These are phyloP conservation scores for Vanderwaltozyma verrucispora DNA, from an alignment of 805 yeast species.

Conservation along the genomic window DNA sequence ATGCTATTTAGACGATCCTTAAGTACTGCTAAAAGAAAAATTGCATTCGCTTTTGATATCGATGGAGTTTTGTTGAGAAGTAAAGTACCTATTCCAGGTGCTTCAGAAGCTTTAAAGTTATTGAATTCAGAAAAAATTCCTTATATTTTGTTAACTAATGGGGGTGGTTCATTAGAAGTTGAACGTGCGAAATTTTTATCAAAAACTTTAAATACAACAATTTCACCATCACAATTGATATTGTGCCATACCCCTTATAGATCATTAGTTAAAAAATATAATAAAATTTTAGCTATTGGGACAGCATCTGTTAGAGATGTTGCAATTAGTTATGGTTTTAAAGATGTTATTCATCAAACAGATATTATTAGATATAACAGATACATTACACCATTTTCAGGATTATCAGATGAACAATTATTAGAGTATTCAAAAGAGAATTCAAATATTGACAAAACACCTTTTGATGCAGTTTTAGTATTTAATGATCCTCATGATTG, in stretches of 20 bases:
- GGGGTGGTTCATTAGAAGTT: constrained; percentile 70
- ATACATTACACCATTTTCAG: constrained; percentile 63
- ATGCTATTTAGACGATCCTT: constrained; percentile 10
- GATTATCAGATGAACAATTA: constrained; percentile 49
- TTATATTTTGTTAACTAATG: constrained; percentile 77
- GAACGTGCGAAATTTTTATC: constrained; percentile 48
- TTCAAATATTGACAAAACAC: constrained; percentile 24
- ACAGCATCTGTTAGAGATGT: constrained; percentile 57
- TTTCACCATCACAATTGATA: constrained; percentile 57
- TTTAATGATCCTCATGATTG: constrained; percentile 86
- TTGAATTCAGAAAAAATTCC: constrained; percentile 52
- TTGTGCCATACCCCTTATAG: constrained; percentile 85
- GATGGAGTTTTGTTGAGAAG: constrained; percentile 88
- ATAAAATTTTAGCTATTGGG: constrained; percentile 75
- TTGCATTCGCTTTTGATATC: constrained; percentile 36
- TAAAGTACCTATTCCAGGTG: constrained; percentile 51
- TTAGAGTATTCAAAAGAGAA: constrained; percentile 28
- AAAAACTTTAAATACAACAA: constrained; percentile 31
- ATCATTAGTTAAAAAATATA: constrained; percentile 41
- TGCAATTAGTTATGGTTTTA: constrained; percentile 68
- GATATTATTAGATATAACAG: constrained; percentile 56
- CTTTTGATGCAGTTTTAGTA: constrained; percentile 68
- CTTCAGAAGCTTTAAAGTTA: constrained; percentile 46
- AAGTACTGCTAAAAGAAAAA: constrained; percentile 2
- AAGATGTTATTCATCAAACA: constrained; percentile 59